Evolutionary conservation across 345 rosid genomes (phyloP), one percentile per base, ranked within the genome.

Genomic region (Melastoma malabathricum): DNA sequence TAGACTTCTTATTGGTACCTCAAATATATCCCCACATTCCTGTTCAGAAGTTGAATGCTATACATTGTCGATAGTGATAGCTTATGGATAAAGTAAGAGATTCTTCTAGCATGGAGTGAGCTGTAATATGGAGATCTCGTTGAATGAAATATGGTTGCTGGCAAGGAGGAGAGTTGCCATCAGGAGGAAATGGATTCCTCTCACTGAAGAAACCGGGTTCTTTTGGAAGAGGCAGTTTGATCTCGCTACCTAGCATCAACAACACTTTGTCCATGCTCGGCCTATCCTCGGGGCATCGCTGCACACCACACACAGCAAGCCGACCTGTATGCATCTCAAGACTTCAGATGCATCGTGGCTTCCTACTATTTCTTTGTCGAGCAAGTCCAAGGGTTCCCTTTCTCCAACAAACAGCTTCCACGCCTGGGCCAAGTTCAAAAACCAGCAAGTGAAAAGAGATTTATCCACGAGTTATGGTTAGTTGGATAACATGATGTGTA

Each of bases 241-340:
- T 54, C 10, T 77, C 70, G 13, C 76, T 59, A 0, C 68, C 60
- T 48, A 77, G 51, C 79, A 73, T 73, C 48, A 77, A 51, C 22
- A 64, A 56, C 50, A 77, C 67, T 1, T 62, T 31, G 19, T 68
- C 29, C 73, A 77, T 68, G 51, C 38, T 62, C 34, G 83, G 79
- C 61, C 79, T 64, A 46, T 71, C 74, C 34, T 65, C 70, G 0
- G 68, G 76, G 48, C 39, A 23, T 1, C 61, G 74, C 17, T 77
- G 78, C n/a, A n/a, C n/a, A n/a, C n/a, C 39, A 77, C 72, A 15
- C 82, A 68, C 10, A 73, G 43, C 8, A 77, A 62, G 18, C 72
- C 52, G 7, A 77, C 56, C 18, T 68, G 83, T 46, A 71, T 61
- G 54, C 68, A 71, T 1, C 76, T n/a, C 20, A 44, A 2, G 8